phyloP scores from a whole-genome alignment of 768 basidiomycete genomes.

The Amanita subjunquillea region DNA sequence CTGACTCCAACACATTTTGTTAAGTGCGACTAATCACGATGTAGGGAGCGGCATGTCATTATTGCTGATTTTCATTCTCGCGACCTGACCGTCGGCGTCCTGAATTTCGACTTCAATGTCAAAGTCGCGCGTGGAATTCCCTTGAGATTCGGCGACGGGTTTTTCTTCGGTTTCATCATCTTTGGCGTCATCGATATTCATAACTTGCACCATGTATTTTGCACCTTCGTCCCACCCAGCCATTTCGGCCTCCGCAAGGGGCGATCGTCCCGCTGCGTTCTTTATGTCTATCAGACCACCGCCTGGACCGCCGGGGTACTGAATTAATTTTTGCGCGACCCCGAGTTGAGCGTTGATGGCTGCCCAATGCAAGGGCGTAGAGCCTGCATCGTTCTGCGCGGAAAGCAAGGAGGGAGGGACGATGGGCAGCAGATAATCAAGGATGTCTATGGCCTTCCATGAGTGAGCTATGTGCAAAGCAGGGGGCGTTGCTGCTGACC shows the following conservation, averaged over 20 bases:
- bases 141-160: constrained; percentile 7
- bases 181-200: constrained; percentile 55
- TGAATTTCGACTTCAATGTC: constrained; percentile 61
- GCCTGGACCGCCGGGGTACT: constrained; percentile 47
- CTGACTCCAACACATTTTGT: too few species aligned
- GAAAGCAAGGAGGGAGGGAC: constrained; percentile 44
- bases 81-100: constrained; percentile 61
- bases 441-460: constrained; percentile 43
- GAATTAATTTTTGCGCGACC: constrained; percentile 48
- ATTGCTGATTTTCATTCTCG: constrained; percentile 47
- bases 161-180: constrained; percentile 18
- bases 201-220: constrained; percentile 71
- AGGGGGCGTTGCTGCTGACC: constrained; percentile 35
- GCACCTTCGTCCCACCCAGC: constrained; percentile 80
- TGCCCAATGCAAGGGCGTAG: constrained; percentile 90
- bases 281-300: constrained; percentile 64
- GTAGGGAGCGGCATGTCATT: neutral
- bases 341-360: constrained; percentile 71
- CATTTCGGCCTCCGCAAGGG: constrained; percentile 75
- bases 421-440: constrained; percentile 63
- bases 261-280: constrained; percentile 61
- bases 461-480: constrained; percentile 4
- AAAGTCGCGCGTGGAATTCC: neutral
- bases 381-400: constrained; percentile 57
- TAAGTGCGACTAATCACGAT: neutral